Percentiles rank a stretch among this genome's conserved stretches.
Evolutionary conservation across 1,284 basidiomycete genomes (phyloP).

Genomic region (Tilletia indica): DNA sequence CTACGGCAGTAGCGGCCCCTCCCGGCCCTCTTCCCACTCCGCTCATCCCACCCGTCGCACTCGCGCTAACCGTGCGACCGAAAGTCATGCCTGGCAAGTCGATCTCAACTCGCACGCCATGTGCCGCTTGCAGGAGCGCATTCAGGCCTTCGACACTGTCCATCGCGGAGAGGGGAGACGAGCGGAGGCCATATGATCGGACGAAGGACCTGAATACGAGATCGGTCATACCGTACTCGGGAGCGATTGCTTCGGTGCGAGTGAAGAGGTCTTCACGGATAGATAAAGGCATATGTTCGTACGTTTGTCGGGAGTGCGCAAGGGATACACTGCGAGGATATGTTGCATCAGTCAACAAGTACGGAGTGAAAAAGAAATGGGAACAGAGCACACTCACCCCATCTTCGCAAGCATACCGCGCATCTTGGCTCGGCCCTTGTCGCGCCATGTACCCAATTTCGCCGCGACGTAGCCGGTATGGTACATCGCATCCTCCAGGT

Average conservation of each 20-base stretch:
- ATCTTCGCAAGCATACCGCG: slow-evolving; percentile 95
- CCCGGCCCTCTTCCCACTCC: slow-evolving; percentile 59
- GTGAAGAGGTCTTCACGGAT: slow-evolving; percentile 77
- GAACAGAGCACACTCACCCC: slow-evolving; percentile 67
- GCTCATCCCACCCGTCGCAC: slow-evolving; percentile 61
- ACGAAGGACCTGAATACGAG: slow-evolving; percentile 89
- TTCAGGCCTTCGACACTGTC: slow-evolving; percentile 88
- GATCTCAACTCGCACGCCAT: slow-evolving; percentile 82
- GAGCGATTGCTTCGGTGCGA: slow-evolving; percentile 84
- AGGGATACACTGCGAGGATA: slow-evolving; percentile 72
- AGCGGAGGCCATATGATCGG: slow-evolving; percentile 82
- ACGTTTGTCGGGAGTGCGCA: slow-evolving; percentile 86
- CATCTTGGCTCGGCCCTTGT: slow-evolving; percentile 81
- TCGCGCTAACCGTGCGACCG: slow-evolving; percentile 21
- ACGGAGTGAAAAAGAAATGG: neutral
- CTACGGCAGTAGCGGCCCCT: slow-evolving; percentile 22
- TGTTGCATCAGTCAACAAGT: slow-evolving; percentile 5
- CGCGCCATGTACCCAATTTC: slow-evolving; percentile 93
- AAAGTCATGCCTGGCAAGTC: slow-evolving; percentile 56
- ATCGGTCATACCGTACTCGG: slow-evolving; percentile 94
- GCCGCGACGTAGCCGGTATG: slow-evolving; percentile 94
- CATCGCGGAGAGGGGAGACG: slow-evolving; percentile 80
- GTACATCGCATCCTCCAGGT: slow-evolving; percentile 92
- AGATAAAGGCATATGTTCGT: slow-evolving; percentile 92
- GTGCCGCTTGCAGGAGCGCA: slow-evolving; percentile 85